Evolutionary conservation across 2,329 filamentous ascomycete genomes (phyloP), one percentile per base, ranked within the genome.

Genomic region (Colletotrichum chrysophilum): DNA sequence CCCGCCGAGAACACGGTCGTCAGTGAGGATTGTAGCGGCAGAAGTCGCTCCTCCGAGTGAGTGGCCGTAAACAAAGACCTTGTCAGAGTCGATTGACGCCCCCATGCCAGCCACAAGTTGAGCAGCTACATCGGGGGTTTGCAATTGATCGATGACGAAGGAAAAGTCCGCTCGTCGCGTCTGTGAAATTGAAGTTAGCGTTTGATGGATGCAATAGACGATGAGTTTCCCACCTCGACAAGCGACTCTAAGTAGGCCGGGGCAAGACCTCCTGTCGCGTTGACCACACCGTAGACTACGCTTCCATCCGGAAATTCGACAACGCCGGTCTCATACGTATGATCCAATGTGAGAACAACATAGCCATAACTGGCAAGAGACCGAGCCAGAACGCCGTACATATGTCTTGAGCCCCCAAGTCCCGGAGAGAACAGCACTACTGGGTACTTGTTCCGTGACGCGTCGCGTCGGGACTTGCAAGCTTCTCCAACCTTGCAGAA

Each of bases 331-430:
- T 90, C 88, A 43, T 87, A 85, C 0, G 88, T 84, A 66, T 90
- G 88, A 70, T 91, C 89, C 24, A 91, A 79, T 0, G 86, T 80
- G 21, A 88, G 80, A 3, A 91, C 86, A 2, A 85, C 82, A 66
- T 85, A 87, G 1, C 88, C 88, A 9, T 85, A 81, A 16, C 86
- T 87, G 0, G 88, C 87, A 6, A 91, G 81, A 5, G 86, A 84
- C 5, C 84, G 83, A 2, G 87, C 86, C 67, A 87, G 82, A 6
- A 83, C 84, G 10, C 80, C 83, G 78, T 90, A 87, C 2, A 87
- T 38, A 2, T 87, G 79, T 4, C 88, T 82, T 0, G 86, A 85
- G 5, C 83, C 83, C 2, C 84, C 85, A 21, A 85, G 81, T 4
- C 87, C 89, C 3, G 88, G 85, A 0, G 86, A 87, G 56, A 91